Percentiles rank a stretch among this genome's conserved stretches.
Evolutionary conservation across 805 yeast genomes (phyloP).

Genomic region (Candida ortonii): DNA sequence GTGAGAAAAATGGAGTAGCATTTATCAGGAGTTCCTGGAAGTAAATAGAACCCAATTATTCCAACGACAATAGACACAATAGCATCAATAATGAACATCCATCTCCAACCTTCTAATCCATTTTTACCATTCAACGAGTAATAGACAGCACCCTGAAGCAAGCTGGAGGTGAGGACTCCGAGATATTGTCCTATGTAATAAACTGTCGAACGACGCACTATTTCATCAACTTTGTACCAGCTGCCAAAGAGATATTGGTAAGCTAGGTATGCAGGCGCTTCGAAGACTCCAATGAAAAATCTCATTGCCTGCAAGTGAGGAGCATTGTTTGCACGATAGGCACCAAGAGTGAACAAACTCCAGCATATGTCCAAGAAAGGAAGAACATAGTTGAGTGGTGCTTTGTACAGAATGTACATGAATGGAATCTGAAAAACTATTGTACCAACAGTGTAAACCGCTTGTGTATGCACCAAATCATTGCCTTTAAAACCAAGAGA

Average conservation of each 20-base stretch:
- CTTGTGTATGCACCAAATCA: slow-evolving; percentile 26
- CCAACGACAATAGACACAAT: slow-evolving; percentile 36
- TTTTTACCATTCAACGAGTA: slow-evolving; percentile 25
- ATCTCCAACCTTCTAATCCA: slow-evolving; percentile 46
- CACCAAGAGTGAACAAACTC: slow-evolving; percentile 60
- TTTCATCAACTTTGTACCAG: slow-evolving; percentile 54
- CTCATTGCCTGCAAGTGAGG: slow-evolving; percentile 56
- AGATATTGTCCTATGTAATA: slow-evolving; percentile 62
- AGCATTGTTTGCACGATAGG: slow-evolving; percentile 48
- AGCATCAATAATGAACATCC: slow-evolving; percentile 53
- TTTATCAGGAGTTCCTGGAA: slow-evolving; percentile 46
- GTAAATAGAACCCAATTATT: slow-evolving; percentile 39
- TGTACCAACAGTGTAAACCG: slow-evolving; percentile 42
- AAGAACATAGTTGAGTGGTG: slow-evolving; percentile 51
- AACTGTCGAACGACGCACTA: slow-evolving; percentile 58
- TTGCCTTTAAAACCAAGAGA: slow-evolving; percentile 31
- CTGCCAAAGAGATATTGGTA: slow-evolving; percentile 57
- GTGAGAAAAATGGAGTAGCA: slow-evolving; percentile 37
- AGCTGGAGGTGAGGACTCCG: slow-evolving; percentile 54
- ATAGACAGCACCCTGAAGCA: slow-evolving; percentile 41
- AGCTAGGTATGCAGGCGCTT: slow-evolving; percentile 62
- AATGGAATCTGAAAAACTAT: slow-evolving; percentile 56
- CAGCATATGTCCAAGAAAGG: slow-evolving; percentile 61
- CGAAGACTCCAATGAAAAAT: slow-evolving; percentile 64
- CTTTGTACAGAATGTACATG: slow-evolving; percentile 32